phyloP scores from a whole-genome alignment of 2,329 filamentous ascomycete species.

The Xylariaceae sp. region DNA sequence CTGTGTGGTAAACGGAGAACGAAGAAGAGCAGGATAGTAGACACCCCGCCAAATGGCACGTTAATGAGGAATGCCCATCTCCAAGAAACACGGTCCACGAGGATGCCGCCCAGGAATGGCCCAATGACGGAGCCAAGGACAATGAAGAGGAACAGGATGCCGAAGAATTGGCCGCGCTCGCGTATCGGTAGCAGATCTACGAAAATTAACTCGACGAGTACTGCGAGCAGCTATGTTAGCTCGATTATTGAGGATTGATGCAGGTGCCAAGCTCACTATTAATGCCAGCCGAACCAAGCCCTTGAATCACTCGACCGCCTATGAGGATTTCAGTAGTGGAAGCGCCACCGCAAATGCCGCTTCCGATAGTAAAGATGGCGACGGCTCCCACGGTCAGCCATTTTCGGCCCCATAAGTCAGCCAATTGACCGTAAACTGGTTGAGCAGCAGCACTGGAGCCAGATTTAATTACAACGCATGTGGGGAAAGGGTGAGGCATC shows the following conservation, averaged over 20 bases:
- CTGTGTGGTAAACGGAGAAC: slow-evolving; percentile 18
- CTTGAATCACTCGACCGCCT: slow-evolving; percentile 37
- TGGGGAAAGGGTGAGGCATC: slow-evolving; percentile 14
- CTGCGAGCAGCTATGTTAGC: slow-evolving; percentile 2
- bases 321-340: slow-evolving; percentile 39
- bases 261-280: slow-evolving; percentile 16
- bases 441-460: slow-evolving; percentile 32
- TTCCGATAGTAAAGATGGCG: slow-evolving; percentile 42
- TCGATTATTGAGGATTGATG: neutral
- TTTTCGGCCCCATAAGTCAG: slow-evolving; percentile 45
- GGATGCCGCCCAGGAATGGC: slow-evolving; percentile 44
- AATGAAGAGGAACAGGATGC: slow-evolving; percentile 22
- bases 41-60: slow-evolving; percentile 41
- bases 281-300: slow-evolving; percentile 37
- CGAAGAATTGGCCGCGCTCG: slow-evolving; percentile 38
- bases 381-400: slow-evolving; percentile 34
- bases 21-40: slow-evolving; percentile 31
- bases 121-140: slow-evolving; percentile 42
- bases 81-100: slow-evolving; percentile 41
- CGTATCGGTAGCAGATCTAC: slow-evolving; percentile 45
- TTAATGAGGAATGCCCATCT: slow-evolving; percentile 54
- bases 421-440: slow-evolving; percentile 41
- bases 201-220: slow-evolving; percentile 43
- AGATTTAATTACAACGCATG: neutral
- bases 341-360: slow-evolving; percentile 40